Base-by-base conservation (phyloP, 2,329 filamentous ascomycete species). In the Zymoseptoria crescenta region DNA sequence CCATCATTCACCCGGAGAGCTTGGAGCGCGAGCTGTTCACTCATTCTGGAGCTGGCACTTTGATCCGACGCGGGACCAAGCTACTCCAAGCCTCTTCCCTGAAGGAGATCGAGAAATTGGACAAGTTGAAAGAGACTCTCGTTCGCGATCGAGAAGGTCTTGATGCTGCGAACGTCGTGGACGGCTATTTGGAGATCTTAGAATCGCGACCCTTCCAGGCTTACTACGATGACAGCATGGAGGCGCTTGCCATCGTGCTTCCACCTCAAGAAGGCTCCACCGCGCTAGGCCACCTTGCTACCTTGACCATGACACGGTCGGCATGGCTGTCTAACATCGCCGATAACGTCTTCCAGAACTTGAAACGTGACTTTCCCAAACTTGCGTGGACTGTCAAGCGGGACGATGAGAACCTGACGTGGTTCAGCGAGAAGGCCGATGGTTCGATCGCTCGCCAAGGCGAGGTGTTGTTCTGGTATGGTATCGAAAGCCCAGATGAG, bases 391-490 rank as follows among this genome's bases (percentile, higher is more conserved):
- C 91, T n/a, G 93, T 96, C 61, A 93, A 89, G 78, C 88, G 92
- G 70, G 88, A 95, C 67, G 92, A 97, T 69, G 93, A 97, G 81
- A 96, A 97, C 74, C 80, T 97, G 68, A 92, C 91, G 9, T 97
- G 93, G 94, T 96, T 97, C 80, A 95, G 96, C 67, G 92, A 96
- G 76, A 96, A 96, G 81, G 88, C 93, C 8, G 91, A 96, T 67
- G 93, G 94, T 58, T 96, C 90, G 75, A 83, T 96, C 68, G 90
- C 88, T 63, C 85, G 87, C 58, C 65, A 68, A 20, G 91, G 91
- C 59, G 90, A 92, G 70, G 90, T 96, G 48, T 86, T 97, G 70
- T 97, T 97, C 81, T 97, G 93, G 89, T 96, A 95, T 74, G 92
- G 92, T 56, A 85, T 94, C 59, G 88, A 94, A 65, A 86, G 86